A percentile compares a stretch with the other conserved stretches of the same genome.
Conservation (phyloP, 208 protist genomes). For the Acanthamoeba polyphaga region DNA sequence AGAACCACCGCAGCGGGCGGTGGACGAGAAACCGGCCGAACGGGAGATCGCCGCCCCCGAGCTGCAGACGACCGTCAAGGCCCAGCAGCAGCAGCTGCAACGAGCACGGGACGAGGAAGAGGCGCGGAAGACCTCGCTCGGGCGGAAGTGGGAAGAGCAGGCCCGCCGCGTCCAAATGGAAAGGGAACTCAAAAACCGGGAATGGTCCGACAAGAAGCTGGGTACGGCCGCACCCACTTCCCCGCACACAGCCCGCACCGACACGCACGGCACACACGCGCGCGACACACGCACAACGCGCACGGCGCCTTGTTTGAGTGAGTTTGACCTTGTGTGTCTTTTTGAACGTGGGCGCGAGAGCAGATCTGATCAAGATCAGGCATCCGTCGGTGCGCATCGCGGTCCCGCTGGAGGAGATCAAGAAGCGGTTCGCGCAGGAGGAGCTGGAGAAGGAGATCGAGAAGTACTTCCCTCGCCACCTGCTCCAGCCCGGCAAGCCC, state of each 20-base stretch:
- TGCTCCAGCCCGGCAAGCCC: conserved; percentile 19
- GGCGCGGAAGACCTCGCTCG: not conserved
- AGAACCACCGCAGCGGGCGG: not conserved
- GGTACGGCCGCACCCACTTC: not conserved
- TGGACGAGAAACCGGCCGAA: not conserved
- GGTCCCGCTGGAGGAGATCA: conserved; percentile 15
- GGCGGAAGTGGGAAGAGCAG: not conserved
- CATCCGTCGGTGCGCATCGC: conserved; percentile 18
- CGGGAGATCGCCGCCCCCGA: not conserved
- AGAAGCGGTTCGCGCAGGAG: conserved; percentile 29
- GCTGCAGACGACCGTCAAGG: no score
- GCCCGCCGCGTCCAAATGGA: not conserved
- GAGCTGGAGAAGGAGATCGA: conserved; percentile 38
- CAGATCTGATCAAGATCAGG: conserved; percentile 13
- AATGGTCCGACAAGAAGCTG: not conserved
- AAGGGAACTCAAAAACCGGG: not conserved
- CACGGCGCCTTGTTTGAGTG: no score
- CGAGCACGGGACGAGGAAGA: not conserved
- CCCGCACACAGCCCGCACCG: not conserved
- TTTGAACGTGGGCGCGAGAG: not conserved
- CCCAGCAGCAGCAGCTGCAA: not conserved
- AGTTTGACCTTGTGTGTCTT: not conserved
- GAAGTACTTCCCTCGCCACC: conserved; percentile 12
- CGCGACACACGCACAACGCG: no score
- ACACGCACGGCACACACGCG: no score